Percentiles rank a stretch among this genome's conserved stretches.
Conservation (phyloP, 2,329 filamentous ascomycete genomes). For the Alternaria gaisen region DNA sequence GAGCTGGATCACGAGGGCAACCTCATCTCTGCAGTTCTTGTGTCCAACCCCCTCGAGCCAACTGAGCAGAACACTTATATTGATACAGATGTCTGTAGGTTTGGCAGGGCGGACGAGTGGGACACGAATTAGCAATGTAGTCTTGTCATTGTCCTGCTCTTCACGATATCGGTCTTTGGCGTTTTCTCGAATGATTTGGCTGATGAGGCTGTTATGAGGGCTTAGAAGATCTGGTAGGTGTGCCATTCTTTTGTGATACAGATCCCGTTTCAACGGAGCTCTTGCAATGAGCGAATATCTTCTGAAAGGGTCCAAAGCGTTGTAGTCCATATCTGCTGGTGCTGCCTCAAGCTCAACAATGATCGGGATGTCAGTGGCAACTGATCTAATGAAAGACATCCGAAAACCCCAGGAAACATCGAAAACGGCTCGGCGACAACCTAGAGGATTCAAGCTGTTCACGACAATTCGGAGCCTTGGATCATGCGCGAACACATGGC, state of each 20-base stretch:
- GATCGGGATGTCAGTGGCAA: too few species aligned
- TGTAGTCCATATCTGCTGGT: not conserved
- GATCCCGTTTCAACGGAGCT: fast-evolving
- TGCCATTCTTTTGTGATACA: too few species aligned
- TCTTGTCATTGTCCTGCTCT: not conserved
- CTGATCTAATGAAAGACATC: too few species aligned
- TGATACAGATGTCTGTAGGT: not conserved
- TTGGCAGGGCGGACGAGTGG: not conserved
- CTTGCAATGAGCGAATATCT: not conserved
- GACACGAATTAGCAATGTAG: not conserved
- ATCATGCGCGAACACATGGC: not conserved
- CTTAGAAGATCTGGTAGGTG: too few species aligned
- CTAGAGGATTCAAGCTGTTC: not conserved
- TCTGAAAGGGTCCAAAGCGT: not conserved
- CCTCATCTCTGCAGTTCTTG: not conserved
- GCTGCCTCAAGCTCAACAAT: not conserved
- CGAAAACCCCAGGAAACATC: not conserved
- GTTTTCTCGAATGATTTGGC: not conserved
- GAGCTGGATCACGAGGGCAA: not conserved
- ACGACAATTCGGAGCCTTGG: not conserved
- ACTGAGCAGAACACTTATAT: not conserved
- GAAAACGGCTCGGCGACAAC: not conserved
- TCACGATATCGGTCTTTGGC: fast-evolving
- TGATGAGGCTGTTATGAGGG: not conserved
- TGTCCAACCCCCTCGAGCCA: not conserved